Evolutionary conservation across 148 eudicot genomes (phyloP).

Genomic region (Fagopyrum esculentum): DNA sequence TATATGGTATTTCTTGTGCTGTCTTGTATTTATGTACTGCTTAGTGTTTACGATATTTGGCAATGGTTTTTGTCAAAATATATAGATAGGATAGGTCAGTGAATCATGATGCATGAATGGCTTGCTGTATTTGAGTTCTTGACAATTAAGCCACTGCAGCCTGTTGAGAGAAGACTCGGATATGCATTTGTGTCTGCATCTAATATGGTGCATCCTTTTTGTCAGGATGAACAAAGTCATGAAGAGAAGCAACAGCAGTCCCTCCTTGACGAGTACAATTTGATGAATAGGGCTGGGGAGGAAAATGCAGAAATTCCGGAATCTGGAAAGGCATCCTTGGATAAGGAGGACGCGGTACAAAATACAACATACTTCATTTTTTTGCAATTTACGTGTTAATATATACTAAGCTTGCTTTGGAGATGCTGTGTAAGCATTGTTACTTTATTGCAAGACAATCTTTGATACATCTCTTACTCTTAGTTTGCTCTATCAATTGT

Average conservation of each 20-base stretch:
- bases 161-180: constrained; percentile 7
- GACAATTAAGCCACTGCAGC: not conserved
- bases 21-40: not conserved
- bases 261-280: constrained; percentile 63
- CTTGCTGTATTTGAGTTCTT: not conserved
- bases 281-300: constrained; percentile 33
- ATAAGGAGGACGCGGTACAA: constrained; percentile 17
- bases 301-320: constrained; percentile 27
- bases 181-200: not conserved
- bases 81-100: not conserved
- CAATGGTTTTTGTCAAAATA: not conserved
- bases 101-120: not conserved
- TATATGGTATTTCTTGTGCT: not conserved
- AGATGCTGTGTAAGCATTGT: not conserved
- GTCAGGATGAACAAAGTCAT: constrained; percentile 31
- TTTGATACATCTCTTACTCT: not conserved
- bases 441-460: not conserved
- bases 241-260: constrained; percentile 35
- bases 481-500: not conserved
- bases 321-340: constrained; percentile 13
- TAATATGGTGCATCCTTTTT: constrained; percentile 13
- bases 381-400: not conserved
- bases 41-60: not conserved
- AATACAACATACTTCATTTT: not conserved
- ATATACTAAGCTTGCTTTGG: not conserved